Evolutionary conservation across 164 flowering plant species (phyloP).

Genomic region (Taxillus chinensis): DNA sequence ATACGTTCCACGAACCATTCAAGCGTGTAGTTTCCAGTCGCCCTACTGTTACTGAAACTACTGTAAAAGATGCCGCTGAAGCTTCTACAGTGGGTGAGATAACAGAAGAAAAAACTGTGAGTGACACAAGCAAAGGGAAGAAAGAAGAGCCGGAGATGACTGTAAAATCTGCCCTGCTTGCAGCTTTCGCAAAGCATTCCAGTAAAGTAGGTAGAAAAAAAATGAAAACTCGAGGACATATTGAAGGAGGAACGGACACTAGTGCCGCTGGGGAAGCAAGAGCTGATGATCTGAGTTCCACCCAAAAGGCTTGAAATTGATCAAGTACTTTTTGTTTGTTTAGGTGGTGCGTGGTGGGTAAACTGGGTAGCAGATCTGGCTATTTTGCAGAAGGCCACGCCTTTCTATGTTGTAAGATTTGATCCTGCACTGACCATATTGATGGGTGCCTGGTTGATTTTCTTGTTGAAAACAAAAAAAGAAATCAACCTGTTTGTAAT

Average conservation of each 20-base stretch:
- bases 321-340: too few relatives aligned
- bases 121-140: conserved; percentile 23
- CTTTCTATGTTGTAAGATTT: too few relatives aligned
- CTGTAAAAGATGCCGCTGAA: conserved; percentile 19
- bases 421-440: too few relatives aligned
- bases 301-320: conserved; percentile 4
- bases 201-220: conserved; percentile 37
- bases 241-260: conserved; percentile 19
- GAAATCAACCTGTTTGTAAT: too few relatives aligned
- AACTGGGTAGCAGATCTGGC: too few relatives aligned
- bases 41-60: conserved; percentile 31
- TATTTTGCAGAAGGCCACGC: too few relatives aligned
- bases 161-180: conserved; percentile 62
- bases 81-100: conserved; percentile 18
- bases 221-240: conserved; percentile 2
- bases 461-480: too few relatives aligned
- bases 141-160: conserved; percentile 43
- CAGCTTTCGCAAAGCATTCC: conserved; percentile 68
- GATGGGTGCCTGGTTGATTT: too few relatives aligned
- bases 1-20: conserved; percentile 92
- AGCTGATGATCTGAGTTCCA: conserved; percentile 3
- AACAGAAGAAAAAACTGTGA: conserved; percentile 29
- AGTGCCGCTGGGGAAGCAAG: conserved; percentile 10
- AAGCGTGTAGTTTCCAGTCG: conserved; percentile 48
- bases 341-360: too few relatives aligned